phyloP scores from a whole-genome alignment of 306 rosid genomes.

The Rubus parviflorus region DNA sequence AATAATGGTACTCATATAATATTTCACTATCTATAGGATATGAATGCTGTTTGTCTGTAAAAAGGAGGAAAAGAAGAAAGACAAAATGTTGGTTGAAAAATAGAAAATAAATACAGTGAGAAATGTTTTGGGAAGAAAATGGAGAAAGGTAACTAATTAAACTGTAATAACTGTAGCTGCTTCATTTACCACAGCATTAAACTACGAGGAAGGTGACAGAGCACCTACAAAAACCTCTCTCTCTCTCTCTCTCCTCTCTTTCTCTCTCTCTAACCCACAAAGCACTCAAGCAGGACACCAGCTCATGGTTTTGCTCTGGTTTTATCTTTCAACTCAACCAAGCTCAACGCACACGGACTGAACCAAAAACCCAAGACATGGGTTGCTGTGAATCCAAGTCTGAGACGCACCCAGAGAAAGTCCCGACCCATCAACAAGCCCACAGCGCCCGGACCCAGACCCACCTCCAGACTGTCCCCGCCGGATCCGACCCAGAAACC shows the following conservation, averaged over 20 bases:
- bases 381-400: constrained; percentile 67
- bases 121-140: neutral
- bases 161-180: constrained; percentile 8
- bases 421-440: constrained; percentile 30
- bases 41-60: no score
- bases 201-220: constrained; percentile 9
- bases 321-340: neutral
- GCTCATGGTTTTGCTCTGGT: constrained; percentile 22
- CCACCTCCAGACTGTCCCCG: constrained; percentile 33
- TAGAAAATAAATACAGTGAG: neutral
- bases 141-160: neutral
- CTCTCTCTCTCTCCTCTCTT: neutral
- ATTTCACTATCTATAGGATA: no score
- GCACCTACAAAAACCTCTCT: neutral
- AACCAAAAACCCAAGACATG: constrained; percentile 32
- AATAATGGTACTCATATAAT: neutral
- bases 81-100: neutral
- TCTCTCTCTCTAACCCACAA: constrained; percentile 14
- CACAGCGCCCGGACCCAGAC: constrained; percentile 16
- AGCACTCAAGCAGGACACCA: constrained; percentile 9
- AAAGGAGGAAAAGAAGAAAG: no score
- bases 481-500: constrained; percentile 30
- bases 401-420: constrained; percentile 49
- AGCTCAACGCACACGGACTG: neutral
- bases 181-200: constrained; percentile 14